Evolutionary conservation across 352 stramenopile species (phyloP).

Genomic region (Globisporangium iwayamae): DNA sequence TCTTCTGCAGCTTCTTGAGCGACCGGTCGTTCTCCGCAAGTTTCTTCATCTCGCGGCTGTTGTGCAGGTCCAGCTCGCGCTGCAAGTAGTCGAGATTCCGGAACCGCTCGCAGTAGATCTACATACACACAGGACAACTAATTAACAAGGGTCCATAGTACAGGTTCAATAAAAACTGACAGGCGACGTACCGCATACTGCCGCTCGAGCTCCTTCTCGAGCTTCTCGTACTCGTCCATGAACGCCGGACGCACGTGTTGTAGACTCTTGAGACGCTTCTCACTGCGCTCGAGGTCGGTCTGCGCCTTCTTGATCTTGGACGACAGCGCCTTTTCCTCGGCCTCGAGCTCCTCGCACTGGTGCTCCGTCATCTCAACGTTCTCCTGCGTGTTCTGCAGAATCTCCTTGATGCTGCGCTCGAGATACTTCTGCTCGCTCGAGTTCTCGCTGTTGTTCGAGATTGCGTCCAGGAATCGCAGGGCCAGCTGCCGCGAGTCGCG

Average conservation of each 20-base stretch:
- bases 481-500: conserved; percentile 75
- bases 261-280: conserved; percentile 92
- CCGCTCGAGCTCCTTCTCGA: conserved; percentile 94
- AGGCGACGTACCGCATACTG: conserved; percentile 88
- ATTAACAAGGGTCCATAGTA: not conserved
- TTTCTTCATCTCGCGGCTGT: conserved; percentile 83
- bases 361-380: conserved; percentile 84
- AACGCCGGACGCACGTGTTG: conserved; percentile 93
- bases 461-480: conserved; percentile 90
- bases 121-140: not conserved
- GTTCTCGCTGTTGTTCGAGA: conserved; percentile 83
- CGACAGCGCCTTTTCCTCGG: conserved; percentile 88
- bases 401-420: conserved; percentile 78
- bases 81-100: conserved; percentile 97
- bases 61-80: conserved; percentile 90
- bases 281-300: conserved; percentile 93
- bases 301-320: conserved; percentile 94
- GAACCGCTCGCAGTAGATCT: conserved; percentile 92
- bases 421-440: conserved; percentile 87
- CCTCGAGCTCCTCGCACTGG: conserved; percentile 89
- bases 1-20: conserved; percentile 92
- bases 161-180: not conserved
- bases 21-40: conserved; percentile 85
- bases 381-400: conserved; percentile 74
- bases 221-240: conserved; percentile 97